Evolutionary conservation across 345 rosid species (phyloP), one percentile per base, ranked within the genome.

Genomic region (Arabidopsis suecica): DNA sequence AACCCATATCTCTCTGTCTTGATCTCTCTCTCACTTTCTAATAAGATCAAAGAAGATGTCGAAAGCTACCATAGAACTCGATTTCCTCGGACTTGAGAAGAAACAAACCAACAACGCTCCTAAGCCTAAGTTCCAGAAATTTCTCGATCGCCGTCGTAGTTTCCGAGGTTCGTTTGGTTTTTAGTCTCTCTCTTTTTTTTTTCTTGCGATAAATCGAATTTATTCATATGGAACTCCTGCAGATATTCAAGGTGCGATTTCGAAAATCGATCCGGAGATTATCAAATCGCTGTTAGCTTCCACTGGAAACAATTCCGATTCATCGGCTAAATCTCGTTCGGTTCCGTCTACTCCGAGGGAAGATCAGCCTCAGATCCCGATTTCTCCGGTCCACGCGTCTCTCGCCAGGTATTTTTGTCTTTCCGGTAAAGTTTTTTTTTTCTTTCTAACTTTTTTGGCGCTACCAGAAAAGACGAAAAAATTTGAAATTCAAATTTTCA

Each of bases 241-340:
- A 93, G 98, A 84, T 8, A 83, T 89, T 48, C 98, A 93, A 78
- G 75, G 90, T 7, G 91, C 91, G 62, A 91, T 94, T 70, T 91
- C 98, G 16, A 91, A 85, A 86, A 87, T 94, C 5, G 82, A 91
- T 73, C 97, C 97, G 0, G 87, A 85, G 80, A 80, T 94, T 34
- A 81, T 94, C 32, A 88, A 81, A 75, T 87, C 93, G 6, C 86
- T 94, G 69, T 84, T 94, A 75, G 75, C 88, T 36, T 88, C 91
- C 7, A 84, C 81, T 60, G 74, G 65, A 54, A 51, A 45, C n/a
- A 71, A 11, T 20, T 23, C 68, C 1, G 78, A 73, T 30, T 54
- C 62, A n/a, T 49, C 79, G 0, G 71, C 54, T 13, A 78, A 73
- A 23, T 68, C 88, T 25, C 53, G 54, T 34, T 76, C 90, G 1